phyloP scores from a whole-genome alignment of 208 protist species.

The Naegleria lovaniensis region DNA sequence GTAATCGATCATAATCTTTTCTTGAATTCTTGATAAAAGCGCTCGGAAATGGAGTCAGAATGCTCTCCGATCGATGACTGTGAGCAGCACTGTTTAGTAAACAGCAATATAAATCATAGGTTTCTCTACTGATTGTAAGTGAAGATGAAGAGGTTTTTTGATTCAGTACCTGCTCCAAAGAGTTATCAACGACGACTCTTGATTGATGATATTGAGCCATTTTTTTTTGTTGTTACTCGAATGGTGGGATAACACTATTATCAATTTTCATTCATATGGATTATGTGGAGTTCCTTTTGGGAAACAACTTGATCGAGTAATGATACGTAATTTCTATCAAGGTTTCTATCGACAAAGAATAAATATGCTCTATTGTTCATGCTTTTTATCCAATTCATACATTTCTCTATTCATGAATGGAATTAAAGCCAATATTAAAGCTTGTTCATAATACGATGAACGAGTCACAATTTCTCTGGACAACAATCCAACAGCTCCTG shows the following conservation, averaged over 20 bases:
- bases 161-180: no score
- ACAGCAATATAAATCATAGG: not conserved
- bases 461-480: not conserved
- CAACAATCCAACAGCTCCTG: constrained; percentile 13
- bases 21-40: not conserved
- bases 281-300: no score
- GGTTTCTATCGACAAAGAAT: no score
- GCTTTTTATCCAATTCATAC: not conserved
- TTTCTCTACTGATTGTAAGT: not conserved
- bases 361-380: no score
- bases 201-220: no score
- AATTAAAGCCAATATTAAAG: constrained; percentile 3
- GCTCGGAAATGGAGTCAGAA: not conserved
- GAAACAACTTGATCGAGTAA: no score
- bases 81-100: not conserved
- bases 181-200: no score
- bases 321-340: no score
- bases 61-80: not conserved
- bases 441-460: constrained; percentile 5
- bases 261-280: no score
- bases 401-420: constrained; percentile 18
- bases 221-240: no score
- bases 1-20: not conserved
- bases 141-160: no score
- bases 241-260: no score